Percentiles rank a stretch among this genome's conserved stretches.
These are phyloP conservation scores for Cynara cardunculus DNA, from an alignment of 129 eudicot genomes.

Conservation along the genomic window DNA sequence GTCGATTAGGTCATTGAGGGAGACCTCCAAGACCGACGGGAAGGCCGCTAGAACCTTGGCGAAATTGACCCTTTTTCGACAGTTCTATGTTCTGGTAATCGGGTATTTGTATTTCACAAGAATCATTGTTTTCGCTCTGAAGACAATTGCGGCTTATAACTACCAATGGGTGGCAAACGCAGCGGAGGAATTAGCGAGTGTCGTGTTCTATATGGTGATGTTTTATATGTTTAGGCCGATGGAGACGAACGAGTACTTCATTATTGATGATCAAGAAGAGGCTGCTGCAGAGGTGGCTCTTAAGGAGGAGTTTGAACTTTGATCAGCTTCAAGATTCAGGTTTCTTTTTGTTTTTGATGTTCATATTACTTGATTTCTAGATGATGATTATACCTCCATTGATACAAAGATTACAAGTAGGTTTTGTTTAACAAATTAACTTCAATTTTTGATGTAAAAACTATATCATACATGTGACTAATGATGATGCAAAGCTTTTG, in stretches of 20 bases:
- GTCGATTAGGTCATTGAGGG: constrained; percentile 29
- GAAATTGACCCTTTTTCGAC: constrained; percentile 26
- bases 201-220: constrained; percentile 38
- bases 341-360: constrained; percentile 3
- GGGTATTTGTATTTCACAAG: constrained; percentile 44
- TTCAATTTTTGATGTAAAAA: not conserved
- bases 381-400: not conserved
- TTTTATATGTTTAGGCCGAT: constrained; percentile 47
- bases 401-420: not conserved
- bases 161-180: constrained; percentile 33
- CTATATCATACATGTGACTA: not conserved
- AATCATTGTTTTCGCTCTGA: constrained; percentile 30
- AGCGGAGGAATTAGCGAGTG: constrained; percentile 32
- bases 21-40: constrained; percentile 34
- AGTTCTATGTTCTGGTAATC: constrained; percentile 21
- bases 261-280: constrained; percentile 26
- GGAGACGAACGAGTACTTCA: constrained; percentile 39
- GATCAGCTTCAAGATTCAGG: not conserved
- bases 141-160: constrained; percentile 22
- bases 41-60: constrained; percentile 36
- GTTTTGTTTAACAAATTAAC: not conserved
- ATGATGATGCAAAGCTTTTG: not conserved
- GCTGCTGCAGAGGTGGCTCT: constrained; percentile 19
- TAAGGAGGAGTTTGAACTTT: constrained; percentile 21
- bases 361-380: constrained; percentile 8